Percentiles rank a stretch among this genome's conserved stretches.
phyloP scores from a whole-genome alignment of 768 basidiomycete species.

The Trametes gibbosa region DNA sequence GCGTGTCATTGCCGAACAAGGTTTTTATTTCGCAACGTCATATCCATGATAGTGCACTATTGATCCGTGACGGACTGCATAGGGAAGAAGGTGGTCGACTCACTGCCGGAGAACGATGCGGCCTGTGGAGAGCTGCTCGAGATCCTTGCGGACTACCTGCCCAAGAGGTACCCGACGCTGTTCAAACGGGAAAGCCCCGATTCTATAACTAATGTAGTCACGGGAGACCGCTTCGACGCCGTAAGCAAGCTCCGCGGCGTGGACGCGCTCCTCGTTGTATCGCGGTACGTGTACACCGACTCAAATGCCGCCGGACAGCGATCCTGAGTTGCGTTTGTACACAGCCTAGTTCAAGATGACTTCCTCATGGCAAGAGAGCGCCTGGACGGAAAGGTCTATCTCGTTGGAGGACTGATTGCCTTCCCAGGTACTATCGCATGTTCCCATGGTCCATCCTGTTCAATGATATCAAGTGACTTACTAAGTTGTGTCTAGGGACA shows the following conservation, averaged over 20 bases:
- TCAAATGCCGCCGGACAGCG: neutral
- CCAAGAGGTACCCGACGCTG: slow-evolving; percentile 35
- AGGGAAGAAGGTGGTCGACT: slow-evolving; percentile 30
- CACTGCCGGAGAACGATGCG: slow-evolving; percentile 35
- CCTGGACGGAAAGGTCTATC: slow-evolving; percentile 35
- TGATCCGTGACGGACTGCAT: neutral
- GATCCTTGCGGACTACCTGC: slow-evolving; percentile 32
- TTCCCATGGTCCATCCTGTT: no score
- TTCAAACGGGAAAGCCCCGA: slow-evolving; percentile 22
- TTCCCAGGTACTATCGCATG: slow-evolving; percentile 26
- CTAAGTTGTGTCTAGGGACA: slow-evolving; percentile 23
- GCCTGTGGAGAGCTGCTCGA: slow-evolving; percentile 33
- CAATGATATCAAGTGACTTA: neutral
- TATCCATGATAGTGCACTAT: neutral
- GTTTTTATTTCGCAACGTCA: slow-evolving; percentile 12
- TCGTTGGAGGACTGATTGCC: slow-evolving; percentile 34
- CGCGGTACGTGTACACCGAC: slow-evolving; percentile 19
- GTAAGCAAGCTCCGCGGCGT: slow-evolving; percentile 18
- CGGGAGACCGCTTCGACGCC: slow-evolving; percentile 22
- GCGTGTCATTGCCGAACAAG: slow-evolving; percentile 30
- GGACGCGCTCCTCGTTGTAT: slow-evolving; percentile 29
- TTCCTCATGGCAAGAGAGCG: slow-evolving; percentile 36
- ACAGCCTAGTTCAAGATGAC: slow-evolving; percentile 34
- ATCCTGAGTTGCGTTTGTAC: neutral
- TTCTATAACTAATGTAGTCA: slow-evolving; percentile 30